phyloP scores from a whole-genome alignment of 495 filamentous ascomycete species.

The Penicillium macrosclerotiorum region DNA sequence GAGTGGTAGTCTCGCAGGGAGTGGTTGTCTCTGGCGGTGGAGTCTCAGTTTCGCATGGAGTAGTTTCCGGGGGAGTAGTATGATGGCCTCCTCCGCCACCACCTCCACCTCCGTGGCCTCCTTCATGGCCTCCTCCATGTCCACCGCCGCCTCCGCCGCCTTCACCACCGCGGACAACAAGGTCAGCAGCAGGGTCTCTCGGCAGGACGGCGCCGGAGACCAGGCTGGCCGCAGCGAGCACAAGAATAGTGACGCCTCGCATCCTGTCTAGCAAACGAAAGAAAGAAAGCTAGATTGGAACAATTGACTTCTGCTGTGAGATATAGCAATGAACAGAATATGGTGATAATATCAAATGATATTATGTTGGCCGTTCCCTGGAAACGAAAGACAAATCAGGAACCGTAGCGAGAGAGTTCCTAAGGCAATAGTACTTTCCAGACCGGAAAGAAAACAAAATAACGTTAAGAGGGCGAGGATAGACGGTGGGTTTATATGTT shows the following conservation, averaged over 20 bases:
- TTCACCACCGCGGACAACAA: slow-evolving; percentile 11
- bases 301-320: too few relatives aligned
- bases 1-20: slow-evolving; percentile 17
- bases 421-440: slow-evolving; percentile 6
- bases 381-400: slow-evolving; percentile 19
- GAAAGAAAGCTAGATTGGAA: slow-evolving; percentile 6
- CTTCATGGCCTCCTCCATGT: neutral
- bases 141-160: slow-evolving; percentile 3
- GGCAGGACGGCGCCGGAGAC: slow-evolving; percentile 19
- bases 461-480: neutral
- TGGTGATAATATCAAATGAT: too few relatives aligned
- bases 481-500: slow-evolving; percentile 11
- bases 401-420: slow-evolving; percentile 31
- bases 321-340: too few relatives aligned
- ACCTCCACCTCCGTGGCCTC: slow-evolving; percentile 1
- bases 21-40: slow-evolving; percentile 10
- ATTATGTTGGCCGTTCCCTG: slow-evolving; percentile 5
- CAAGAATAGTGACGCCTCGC: slow-evolving; percentile 15
- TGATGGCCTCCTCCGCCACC: slow-evolving; percentile 1
- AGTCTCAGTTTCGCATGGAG: slow-evolving; percentile 15
- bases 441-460: neutral
- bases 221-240: slow-evolving; percentile 22
- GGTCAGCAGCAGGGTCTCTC: slow-evolving; percentile 7
- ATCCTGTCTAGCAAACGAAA: slow-evolving; percentile 19
- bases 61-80: neutral